phyloP scores from a whole-genome alignment of 768 basidiomycete species.

The Boletus vinaceobasis region DNA sequence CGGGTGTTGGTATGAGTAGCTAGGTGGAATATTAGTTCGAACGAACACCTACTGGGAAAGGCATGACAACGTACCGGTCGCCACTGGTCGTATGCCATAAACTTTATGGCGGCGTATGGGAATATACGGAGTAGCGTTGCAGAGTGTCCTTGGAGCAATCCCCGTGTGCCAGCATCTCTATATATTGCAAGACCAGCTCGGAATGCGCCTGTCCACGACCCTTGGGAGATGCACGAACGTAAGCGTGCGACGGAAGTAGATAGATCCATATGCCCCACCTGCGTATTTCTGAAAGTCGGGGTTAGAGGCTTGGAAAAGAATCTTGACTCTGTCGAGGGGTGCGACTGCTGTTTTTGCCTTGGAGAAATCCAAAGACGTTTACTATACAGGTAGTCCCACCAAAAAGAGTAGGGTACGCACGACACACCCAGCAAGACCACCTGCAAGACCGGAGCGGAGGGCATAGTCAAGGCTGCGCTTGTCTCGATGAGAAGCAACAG shows the following conservation, averaged over 20 bases:
- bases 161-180: slow-evolving; percentile 61
- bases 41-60: not conserved
- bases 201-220: slow-evolving; percentile 83
- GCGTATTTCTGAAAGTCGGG: slow-evolving; percentile 93
- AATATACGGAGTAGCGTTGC: slow-evolving; percentile 92
- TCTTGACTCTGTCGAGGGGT: slow-evolving; percentile 96
- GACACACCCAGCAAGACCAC: slow-evolving; percentile 90
- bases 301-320: slow-evolving; percentile 96
- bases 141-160: slow-evolving; percentile 93
- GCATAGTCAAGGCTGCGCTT: slow-evolving; percentile 58
- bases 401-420: slow-evolving; percentile 47
- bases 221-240: slow-evolving; percentile 38
- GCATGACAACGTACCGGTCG: slow-evolving; percentile 53
- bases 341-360: slow-evolving; percentile 95
- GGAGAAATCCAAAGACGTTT: slow-evolving; percentile 2
- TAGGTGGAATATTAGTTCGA: slow-evolving; percentile 27
- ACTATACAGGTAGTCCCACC: not conserved
- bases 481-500: slow-evolving; percentile 40
- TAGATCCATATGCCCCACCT: slow-evolving; percentile 47
- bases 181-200: slow-evolving; percentile 75
- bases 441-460: slow-evolving; percentile 83
- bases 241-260: slow-evolving; percentile 24
- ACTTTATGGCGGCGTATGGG: slow-evolving; percentile 96
- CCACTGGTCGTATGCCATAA: slow-evolving; percentile 91
- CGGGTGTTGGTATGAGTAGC: slow-evolving; percentile 82